Conservation (phyloP, 306 rosid genomes). For the Cucumis melo region DNA sequence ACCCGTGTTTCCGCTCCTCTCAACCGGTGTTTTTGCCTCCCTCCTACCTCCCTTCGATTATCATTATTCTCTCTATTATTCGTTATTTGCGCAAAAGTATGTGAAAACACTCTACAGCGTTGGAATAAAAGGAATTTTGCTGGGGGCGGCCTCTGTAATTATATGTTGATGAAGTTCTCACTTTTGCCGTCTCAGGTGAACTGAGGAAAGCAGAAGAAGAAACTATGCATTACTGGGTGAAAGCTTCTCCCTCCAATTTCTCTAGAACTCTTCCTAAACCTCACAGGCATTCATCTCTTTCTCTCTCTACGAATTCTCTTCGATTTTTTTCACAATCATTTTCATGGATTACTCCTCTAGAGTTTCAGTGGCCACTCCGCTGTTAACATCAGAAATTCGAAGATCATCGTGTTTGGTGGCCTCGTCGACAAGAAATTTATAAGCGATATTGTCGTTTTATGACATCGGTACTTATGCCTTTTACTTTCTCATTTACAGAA, state of each 20-base stretch:
- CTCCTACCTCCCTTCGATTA: no score
- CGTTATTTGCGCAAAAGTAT: no score
- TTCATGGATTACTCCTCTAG: not conserved
- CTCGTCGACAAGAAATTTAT: slow-evolving; percentile 80
- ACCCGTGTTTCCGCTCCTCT: no score
- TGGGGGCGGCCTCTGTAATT: not conserved
- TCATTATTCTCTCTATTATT: no score
- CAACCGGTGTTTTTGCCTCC: no score
- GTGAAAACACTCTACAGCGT: not conserved
- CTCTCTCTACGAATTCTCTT: not conserved
- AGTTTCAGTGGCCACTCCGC: slow-evolving; percentile 75
- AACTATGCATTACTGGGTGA: slow-evolving; percentile 94
- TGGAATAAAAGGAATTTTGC: not conserved
- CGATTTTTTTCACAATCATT: not conserved
- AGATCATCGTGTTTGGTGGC: slow-evolving; percentile 88
- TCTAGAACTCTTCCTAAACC: slow-evolving; percentile 61
- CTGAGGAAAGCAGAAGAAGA: no score
- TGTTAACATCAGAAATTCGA: slow-evolving; percentile 69
- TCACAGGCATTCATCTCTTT: slow-evolving; percentile 40
- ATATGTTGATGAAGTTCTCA: not conserved
- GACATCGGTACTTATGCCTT: slow-evolving; percentile 41
- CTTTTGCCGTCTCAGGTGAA: not conserved
- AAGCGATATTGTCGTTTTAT: slow-evolving; percentile 52
- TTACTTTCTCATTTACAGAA: not conserved
- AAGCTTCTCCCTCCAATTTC: slow-evolving; percentile 65